These are phyloP conservation scores for Amylostereum chailletii DNA, from an alignment of 1,284 basidiomycete genomes.

Conservation along the genomic window DNA sequence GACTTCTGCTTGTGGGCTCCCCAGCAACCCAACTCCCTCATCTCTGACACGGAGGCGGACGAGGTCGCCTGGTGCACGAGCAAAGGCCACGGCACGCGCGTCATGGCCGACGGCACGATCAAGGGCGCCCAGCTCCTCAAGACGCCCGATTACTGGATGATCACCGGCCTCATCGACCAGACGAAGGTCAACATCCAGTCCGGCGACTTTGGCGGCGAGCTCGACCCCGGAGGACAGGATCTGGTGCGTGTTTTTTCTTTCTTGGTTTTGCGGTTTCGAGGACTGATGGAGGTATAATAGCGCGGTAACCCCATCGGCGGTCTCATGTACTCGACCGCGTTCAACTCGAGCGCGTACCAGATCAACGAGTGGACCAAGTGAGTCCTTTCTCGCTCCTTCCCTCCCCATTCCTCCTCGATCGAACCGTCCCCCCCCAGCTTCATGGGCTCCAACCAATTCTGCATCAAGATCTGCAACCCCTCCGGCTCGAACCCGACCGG, in stretches of 20 bases:
- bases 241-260: slow-evolving; percentile 20
- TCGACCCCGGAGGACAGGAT: slow-evolving; percentile 56
- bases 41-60: slow-evolving; percentile 59
- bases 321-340: slow-evolving; percentile 40
- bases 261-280: not conserved
- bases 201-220: slow-evolving; percentile 61
- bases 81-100: slow-evolving; percentile 55
- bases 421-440: slow-evolving; percentile 24
- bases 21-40: slow-evolving; percentile 31
- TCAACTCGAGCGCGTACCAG: slow-evolving; percentile 29
- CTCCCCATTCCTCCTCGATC: not conserved
- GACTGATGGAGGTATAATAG: not conserved
- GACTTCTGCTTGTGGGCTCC: slow-evolving; percentile 65
- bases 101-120: slow-evolving; percentile 55
- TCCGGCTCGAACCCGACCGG: slow-evolving; percentile 27
- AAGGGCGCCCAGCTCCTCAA: slow-evolving; percentile 58
- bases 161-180: slow-evolving; percentile 59
- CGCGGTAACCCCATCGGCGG: slow-evolving; percentile 34
- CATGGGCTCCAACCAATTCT: slow-evolving; percentile 38
- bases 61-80: slow-evolving; percentile 73
- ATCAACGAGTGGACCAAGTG: slow-evolving; percentile 37
- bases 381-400: slow-evolving; percentile 9
- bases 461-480: slow-evolving; percentile 47
- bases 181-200: slow-evolving; percentile 40
- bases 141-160: slow-evolving; percentile 58